Conservation (phyloP, 2,329 filamentous ascomycete genomes). For the Nothophaeocryptopus gaeumannii region DNA sequence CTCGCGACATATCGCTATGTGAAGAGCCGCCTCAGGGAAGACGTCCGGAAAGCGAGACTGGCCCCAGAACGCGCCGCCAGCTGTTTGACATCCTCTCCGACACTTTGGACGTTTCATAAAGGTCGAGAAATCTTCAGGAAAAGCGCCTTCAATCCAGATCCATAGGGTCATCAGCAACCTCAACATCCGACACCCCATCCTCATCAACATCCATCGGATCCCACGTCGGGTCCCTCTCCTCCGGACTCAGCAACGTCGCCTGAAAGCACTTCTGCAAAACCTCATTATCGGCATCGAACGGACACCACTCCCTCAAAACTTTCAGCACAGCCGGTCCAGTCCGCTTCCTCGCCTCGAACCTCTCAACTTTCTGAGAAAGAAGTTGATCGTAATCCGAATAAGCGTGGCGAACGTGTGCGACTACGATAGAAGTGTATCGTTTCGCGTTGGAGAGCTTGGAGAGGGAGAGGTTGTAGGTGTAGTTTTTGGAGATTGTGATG, state of each 20-base stretch:
- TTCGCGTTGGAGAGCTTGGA: conserved; percentile 29
- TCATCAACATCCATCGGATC: conserved; percentile 33
- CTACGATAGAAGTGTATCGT: conserved; percentile 41
- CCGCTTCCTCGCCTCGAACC: conserved; percentile 29
- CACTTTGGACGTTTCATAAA: too few relatives aligned
- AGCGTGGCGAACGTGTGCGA: conserved; percentile 60
- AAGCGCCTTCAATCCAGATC: conserved; percentile 26
- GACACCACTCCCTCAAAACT: conserved; percentile 33
- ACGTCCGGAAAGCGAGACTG: too few relatives aligned
- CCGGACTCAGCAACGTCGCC: conserved; percentile 30
- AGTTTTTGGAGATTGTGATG: conserved; percentile 30
- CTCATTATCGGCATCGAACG: conserved; percentile 33
- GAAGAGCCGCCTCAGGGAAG: too few relatives aligned
- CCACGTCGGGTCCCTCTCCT: conserved; percentile 25
- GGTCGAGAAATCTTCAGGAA: background rate
- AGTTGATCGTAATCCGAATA: conserved; percentile 62
- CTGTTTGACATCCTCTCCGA: too few relatives aligned
- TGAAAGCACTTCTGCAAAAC: conserved; percentile 29
- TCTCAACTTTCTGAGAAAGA: conserved; percentile 36
- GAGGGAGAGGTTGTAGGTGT: conserved; percentile 31
- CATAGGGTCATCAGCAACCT: conserved; percentile 27
- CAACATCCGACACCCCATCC: conserved; percentile 25
- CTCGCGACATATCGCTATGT: too few relatives aligned
- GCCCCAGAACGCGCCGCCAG: too few relatives aligned
- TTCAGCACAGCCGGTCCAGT: conserved; percentile 29